phyloP scores from a whole-genome alignment of 371 early-diverging fungal species.

The Fennellomyces sp. region DNA sequence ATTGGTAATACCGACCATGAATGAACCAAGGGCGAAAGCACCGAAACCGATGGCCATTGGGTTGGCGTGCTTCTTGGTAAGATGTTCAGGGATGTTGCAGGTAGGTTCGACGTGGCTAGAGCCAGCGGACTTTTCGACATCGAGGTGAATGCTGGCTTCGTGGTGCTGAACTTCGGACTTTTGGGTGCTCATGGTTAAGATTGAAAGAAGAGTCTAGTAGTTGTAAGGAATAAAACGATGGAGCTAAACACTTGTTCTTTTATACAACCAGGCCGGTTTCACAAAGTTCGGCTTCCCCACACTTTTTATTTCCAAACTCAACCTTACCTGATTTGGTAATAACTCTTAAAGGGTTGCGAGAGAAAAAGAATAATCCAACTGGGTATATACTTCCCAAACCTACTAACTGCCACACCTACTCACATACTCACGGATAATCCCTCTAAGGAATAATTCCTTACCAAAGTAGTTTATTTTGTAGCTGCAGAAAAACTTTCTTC shows the following conservation, averaged over 20 bases:
- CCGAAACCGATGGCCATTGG: conserved; percentile 44
- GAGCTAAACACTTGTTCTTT: background rate
- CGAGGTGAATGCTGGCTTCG: conserved; percentile 14
- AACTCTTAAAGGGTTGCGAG: background rate
- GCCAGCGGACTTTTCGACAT: conserved; percentile 5
- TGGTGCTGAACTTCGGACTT: conserved; percentile 20
- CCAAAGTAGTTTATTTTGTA: background rate
- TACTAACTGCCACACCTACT: background rate
- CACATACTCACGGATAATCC: background rate
- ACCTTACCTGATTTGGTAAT: conserved; percentile 4
- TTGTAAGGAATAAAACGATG: background rate
- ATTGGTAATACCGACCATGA: conserved; percentile 37
- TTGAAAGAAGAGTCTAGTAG: background rate
- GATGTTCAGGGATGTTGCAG: conserved; percentile 5
- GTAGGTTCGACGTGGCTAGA: background rate
- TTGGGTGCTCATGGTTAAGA: conserved; percentile 9
- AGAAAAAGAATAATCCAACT: background rate
- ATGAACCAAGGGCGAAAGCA: conserved; percentile 37
- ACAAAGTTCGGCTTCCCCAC: conserved; percentile 11
- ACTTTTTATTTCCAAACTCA: conserved; percentile 4
- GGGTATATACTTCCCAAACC: conserved; percentile 1
- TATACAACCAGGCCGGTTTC: background rate
- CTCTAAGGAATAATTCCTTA: too few relatives aligned
- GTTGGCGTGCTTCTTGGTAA: conserved; percentile 11
- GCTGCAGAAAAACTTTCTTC: background rate